A percentile compares a stretch with the other conserved stretches of the same genome.
Conservation (phyloP, 2,329 filamentous ascomycete genomes). For the Domatiomyces globalis region DNA sequence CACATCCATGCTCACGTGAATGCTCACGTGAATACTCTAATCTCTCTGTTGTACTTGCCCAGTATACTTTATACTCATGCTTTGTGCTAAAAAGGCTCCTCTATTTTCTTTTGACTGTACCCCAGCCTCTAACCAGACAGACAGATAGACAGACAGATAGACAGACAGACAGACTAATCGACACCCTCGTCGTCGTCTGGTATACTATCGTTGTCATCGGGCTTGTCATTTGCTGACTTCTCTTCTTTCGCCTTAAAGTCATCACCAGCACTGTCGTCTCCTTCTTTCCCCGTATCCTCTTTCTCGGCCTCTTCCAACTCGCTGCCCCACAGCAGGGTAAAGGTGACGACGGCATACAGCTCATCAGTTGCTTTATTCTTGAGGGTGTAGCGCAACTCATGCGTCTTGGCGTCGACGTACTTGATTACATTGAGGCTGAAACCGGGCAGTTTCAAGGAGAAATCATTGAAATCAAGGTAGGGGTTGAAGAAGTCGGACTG, state of each 20-base stretch:
- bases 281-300: slow-evolving; percentile 4
- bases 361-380: slow-evolving; percentile 62
- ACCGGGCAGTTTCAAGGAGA: slow-evolving; percentile 27
- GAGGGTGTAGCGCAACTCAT: slow-evolving; percentile 80
- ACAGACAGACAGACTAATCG: slow-evolving; percentile 2
- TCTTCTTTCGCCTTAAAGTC: neutral
- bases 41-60: neutral
- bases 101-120: too few relatives aligned
- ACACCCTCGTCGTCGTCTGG: slow-evolving; percentile 6
- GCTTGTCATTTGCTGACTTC: neutral
- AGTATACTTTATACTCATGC: neutral
- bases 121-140: too few relatives aligned
- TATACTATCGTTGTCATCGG: slow-evolving; percentile 1
- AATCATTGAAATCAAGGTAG: slow-evolving; percentile 68
- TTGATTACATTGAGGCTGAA: slow-evolving; percentile 25
- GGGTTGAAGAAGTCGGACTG: slow-evolving; percentile 73
- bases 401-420: slow-evolving; percentile 51
- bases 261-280: neutral
- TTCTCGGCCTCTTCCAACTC: slow-evolving; percentile 16
- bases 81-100: too few relatives aligned
- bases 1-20: neutral
- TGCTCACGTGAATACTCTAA: neutral
- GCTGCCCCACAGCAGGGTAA: slow-evolving; percentile 50
- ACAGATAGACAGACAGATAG: too few relatives aligned
- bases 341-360: slow-evolving; percentile 66